Conservation (phyloP, 352 stramenopile species). For the Globisporangium apiculatum region DNA sequence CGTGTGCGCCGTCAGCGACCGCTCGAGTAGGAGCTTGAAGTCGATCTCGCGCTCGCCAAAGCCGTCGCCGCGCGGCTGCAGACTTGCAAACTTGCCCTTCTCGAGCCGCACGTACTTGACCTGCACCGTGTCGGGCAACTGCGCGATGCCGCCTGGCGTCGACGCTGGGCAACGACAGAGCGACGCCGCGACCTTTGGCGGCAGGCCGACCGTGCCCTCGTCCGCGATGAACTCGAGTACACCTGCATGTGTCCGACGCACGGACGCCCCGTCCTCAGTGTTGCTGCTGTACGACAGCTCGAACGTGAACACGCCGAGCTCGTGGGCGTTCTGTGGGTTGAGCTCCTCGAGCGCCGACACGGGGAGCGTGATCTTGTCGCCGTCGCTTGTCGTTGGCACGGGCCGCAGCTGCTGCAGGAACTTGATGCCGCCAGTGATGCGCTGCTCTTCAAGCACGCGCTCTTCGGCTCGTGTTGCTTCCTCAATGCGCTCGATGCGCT, state of each 20-base stretch:
- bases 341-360: constrained; percentile 70
- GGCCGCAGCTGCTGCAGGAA: constrained; percentile 44
- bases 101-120: constrained; percentile 72
- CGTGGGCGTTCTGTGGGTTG: constrained; percentile 68
- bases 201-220: constrained; percentile 68
- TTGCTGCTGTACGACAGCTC: constrained; percentile 37
- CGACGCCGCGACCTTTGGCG: constrained; percentile 69
- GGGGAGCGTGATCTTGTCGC: constrained; percentile 74
- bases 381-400: constrained; percentile 39
- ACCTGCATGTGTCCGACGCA: constrained; percentile 52
- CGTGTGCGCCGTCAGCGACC: constrained; percentile 63
- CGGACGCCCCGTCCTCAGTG: constrained; percentile 10
- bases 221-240: constrained; percentile 77
- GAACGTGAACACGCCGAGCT: constrained; percentile 78
- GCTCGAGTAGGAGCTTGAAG: constrained; percentile 74
- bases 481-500: constrained; percentile 32
- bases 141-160: background rate
- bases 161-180: constrained; percentile 27
- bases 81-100: constrained; percentile 52
- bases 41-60: constrained; percentile 78
- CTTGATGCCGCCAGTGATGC: constrained; percentile 61
- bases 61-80: constrained; percentile 59
- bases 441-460: constrained; percentile 56
- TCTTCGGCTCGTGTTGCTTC: constrained; percentile 36
- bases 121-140: constrained; percentile 31